These are phyloP conservation scores for Microdochium nivale DNA, from an alignment of 2,329 filamentous ascomycete species.

Conservation along the genomic window DNA sequence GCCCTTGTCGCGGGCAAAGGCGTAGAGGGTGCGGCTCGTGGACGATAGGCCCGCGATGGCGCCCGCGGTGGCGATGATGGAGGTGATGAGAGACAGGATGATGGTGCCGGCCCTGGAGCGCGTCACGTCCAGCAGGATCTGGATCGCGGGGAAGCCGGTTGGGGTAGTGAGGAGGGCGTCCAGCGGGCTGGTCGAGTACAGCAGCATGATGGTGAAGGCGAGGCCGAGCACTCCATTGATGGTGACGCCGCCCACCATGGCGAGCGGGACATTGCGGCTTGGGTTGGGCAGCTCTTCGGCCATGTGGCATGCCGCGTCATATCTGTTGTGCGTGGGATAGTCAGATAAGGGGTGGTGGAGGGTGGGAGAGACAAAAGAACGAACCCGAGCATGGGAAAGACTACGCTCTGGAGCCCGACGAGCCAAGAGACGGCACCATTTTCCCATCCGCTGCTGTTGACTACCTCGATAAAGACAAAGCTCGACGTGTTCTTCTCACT, in stretches of 20 bases:
- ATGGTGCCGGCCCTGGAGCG: slow-evolving; percentile 14
- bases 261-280: slow-evolving; percentile 20
- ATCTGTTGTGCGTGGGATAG: slow-evolving; percentile 23
- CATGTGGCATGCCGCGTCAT: slow-evolving; percentile 21
- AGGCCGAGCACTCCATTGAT: slow-evolving; percentile 37
- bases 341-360: slow-evolving; percentile 2
- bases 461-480: slow-evolving; percentile 22
- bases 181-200: slow-evolving; percentile 32
- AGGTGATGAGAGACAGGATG: slow-evolving; percentile 18
- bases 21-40: slow-evolving; percentile 27
- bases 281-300: background rate
- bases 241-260: slow-evolving; percentile 23
- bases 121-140: slow-evolving; percentile 24
- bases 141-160: slow-evolving; percentile 33
- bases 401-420: slow-evolving; percentile 19
- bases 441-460: slow-evolving; percentile 22
- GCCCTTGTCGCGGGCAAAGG: slow-evolving; percentile 27
- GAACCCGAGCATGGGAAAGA: slow-evolving; percentile 24
- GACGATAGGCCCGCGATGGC: slow-evolving; percentile 23
- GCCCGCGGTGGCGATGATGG: slow-evolving; percentile 17
- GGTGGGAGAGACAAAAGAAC: slow-evolving; percentile 10
- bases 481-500: slow-evolving; percentile 16
- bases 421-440: slow-evolving; percentile 23
- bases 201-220: slow-evolving; percentile 28
- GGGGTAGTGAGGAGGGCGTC: slow-evolving; percentile 26